phyloP scores from a whole-genome alignment of 2,329 filamentous ascomycete genomes.

The Colletotrichum spinosum region DNA sequence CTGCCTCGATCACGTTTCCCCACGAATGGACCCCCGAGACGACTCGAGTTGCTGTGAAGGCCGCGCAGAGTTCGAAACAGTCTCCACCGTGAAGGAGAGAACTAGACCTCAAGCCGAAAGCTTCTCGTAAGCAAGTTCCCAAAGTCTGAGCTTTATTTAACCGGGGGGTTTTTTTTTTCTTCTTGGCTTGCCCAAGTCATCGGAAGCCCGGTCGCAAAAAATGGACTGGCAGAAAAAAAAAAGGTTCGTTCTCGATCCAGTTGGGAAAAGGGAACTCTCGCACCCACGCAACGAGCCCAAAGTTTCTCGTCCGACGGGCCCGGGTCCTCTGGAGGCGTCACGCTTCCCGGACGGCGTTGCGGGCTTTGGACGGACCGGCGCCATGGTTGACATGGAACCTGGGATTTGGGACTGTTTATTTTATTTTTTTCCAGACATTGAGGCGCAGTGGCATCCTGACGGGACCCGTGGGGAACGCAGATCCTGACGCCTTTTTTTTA shows the following conservation, averaged over 20 bases:
- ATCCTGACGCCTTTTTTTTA: too few species aligned
- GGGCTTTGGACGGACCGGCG: slow-evolving; percentile 25
- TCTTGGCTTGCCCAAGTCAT: background rate
- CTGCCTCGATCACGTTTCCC: slow-evolving; percentile 36
- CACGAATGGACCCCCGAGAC: slow-evolving; percentile 15
- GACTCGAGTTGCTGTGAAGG: slow-evolving; percentile 4
- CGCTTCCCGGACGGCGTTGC: slow-evolving; percentile 33
- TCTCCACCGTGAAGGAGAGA: slow-evolving; percentile 20
- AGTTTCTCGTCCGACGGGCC: background rate
- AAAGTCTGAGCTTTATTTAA: too few species aligned
- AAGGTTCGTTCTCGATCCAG: background rate
- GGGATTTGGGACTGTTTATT: background rate
- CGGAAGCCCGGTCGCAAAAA: slow-evolving; percentile 2
- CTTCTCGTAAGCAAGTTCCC: background rate
- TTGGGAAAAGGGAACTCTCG: background rate
- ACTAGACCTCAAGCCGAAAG: slow-evolving; percentile 18
- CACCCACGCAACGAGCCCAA: too few species aligned
- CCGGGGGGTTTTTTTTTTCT: too few species aligned
- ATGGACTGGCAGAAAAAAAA: background rate
- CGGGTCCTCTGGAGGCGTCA: slow-evolving; percentile 26
- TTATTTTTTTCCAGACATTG: too few species aligned
- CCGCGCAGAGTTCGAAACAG: slow-evolving; percentile 31
- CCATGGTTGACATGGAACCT: slow-evolving; percentile 8
- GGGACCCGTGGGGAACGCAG: too few species aligned
- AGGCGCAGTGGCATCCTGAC: too few species aligned